Base-by-base conservation (phyloP, 1,284 basidiomycete genomes). In the Fistulina hepatica region DNA sequence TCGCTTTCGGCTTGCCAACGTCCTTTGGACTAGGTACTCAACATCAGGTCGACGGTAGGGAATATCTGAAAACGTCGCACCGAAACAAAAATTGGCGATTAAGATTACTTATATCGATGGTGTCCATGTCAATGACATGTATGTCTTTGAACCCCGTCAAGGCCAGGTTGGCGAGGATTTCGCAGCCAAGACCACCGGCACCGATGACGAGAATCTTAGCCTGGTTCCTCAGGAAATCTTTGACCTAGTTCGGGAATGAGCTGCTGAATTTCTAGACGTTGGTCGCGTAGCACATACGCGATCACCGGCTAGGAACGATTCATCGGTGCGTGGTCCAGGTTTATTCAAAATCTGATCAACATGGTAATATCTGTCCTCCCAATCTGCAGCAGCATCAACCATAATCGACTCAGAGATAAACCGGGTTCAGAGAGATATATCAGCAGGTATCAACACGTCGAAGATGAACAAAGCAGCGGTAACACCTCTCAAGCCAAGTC, bases 61-160 rank as follows among this genome's bases (percentile, higher is more conserved):
- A 16, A 21, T 24, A 22, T 19, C 16, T 21, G 5, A n/a, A 21
- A 30, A 26, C 35, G n/a, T 8, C 69, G 38, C 48, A 90, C 92
- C 94, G 74, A 66, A 99, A 99, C 31, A 99, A 67, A 59, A 98
- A 99, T 60, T 99, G 95, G 32, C 95, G 76, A 61, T 99, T 99
- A 49, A 99, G 70, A 55, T 99, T 99, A 52, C 91, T 95, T 52
- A 98, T 89, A 59, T 99, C 95, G 57, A 98, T 99, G 4, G 94
- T 97, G 66, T 99, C 95, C 94, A 99, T 98, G 67, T 99, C 95
- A 56, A 99, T 98, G 48, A 99, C 92, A 65, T 98, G 90, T 45
- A 98, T 95, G 54, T 98, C 84, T 56, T 83, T 85, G 74, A 98
- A 98, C 15, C 95, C 95, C 37, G 88, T 82, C 46, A 97, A 63